Conservation (phyloP, 2,329 filamentous ascomycete genomes). For the Penicillium sp. region DNA sequence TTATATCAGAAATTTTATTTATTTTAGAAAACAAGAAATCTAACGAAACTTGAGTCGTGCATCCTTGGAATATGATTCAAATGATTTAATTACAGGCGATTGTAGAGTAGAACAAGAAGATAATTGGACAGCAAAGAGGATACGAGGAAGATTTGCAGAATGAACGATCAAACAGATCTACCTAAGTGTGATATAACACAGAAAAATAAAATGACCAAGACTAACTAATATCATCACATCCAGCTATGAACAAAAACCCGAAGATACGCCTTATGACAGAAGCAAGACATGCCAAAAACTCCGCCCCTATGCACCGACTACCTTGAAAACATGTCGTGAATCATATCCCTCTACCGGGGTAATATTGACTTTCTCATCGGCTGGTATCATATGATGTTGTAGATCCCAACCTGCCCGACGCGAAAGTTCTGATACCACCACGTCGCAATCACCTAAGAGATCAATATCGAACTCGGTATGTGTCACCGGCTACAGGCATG, state of each 20-base stretch:
- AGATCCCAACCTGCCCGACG: conserved; percentile 77
- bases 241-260: conserved; percentile 17
- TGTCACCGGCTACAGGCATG: conserved; percentile 58
- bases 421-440: conserved; percentile 83
- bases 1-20: background rate
- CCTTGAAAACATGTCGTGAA: conserved; percentile 45
- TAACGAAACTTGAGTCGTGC: rapidly evolving
- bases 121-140: background rate
- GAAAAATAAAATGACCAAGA: background rate
- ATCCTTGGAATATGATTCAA: too few species aligned
- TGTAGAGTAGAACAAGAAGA: background rate
- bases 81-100: background rate
- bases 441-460: conserved; percentile 90
- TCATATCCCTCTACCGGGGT: conserved; percentile 48
- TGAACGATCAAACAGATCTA: conserved; percentile 1
- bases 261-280: conserved; percentile 28
- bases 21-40: background rate
- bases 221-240: conserved; percentile 1
- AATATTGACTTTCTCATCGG: conserved; percentile 61
- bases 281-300: conserved; percentile 29
- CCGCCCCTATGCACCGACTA: conserved; percentile 40
- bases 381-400: conserved; percentile 77
- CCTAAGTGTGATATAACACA: background rate
- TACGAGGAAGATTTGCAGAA: background rate
- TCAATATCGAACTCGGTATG: conserved; percentile 97